Base-by-base conservation (phyloP, 2,329 filamentous ascomycete genomes). In the Colletotrichum costaricense region DNA sequence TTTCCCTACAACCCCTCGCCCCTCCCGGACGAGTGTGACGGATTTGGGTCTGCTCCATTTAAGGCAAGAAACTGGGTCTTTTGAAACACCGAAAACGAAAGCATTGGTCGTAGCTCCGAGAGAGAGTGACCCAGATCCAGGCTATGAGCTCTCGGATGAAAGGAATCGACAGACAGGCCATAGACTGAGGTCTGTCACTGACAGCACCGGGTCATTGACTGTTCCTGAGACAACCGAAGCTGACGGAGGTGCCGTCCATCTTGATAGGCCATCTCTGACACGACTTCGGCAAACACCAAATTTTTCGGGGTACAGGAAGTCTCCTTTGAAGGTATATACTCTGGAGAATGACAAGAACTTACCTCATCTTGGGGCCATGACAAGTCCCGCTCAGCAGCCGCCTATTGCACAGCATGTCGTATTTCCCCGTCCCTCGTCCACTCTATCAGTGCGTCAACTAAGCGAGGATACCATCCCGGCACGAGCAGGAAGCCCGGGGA, bases 321-420 rank as follows among this genome's bases (percentile, higher is more conserved):
- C 19, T 57, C 28, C 24, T 19, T 5, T 12, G n/a, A 55, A 58
- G 24, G 19, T 5, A 6, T 46, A 76, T 49, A 33, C 46, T 2
- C 62, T 72, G 22, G 63, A 67, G 67, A 9, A 78, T 67, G 71
- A 74, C 65, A 63, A 72, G 16, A 76, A 58, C 7, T 66, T 78
- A 1, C 79, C 77, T 0, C 82, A 78, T 55, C 75, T 85, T 2
- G 84, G 84, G 1, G 84, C 80, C 9, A 86, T 84, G 81, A 75
- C 81, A 0, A 79, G 82, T 2, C 77, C 80, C 63, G 79, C 76
- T 5, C 81, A 84, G 42, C 81, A 82, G 35, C 82, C 83, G 1
- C 81, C 82, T 1, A 78, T 85, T 5, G 84, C 83, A 4, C 82
- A 83, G 4, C 82, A 85, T 62, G 75, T 86, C 28, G 77, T 78